Conservation (phyloP, 257 asterid genomes). For the Linderniella brevidens region DNA sequence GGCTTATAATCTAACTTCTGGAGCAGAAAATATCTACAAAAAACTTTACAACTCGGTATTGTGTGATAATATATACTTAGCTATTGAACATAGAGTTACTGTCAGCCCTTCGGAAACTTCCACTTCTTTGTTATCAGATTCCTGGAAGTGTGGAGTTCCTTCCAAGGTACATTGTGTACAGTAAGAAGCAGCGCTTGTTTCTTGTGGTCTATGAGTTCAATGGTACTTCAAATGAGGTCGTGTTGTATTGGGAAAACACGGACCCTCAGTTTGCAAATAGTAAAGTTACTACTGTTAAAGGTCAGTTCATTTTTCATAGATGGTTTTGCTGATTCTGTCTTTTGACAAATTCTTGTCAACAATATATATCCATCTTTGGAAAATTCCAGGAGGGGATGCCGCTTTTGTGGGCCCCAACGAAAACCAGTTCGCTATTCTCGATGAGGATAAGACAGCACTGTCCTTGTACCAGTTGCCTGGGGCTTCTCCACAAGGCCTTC, state of each 20-base stretch:
- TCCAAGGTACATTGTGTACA: conserved; percentile 51
- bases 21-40: conserved; percentile 74
- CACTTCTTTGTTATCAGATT: conserved; percentile 36
- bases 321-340: conserved; percentile 9
- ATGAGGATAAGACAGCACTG: conserved; percentile 86
- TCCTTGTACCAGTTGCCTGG: conserved; percentile 67
- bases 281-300: conserved; percentile 72
- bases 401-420: conserved; percentile 85
- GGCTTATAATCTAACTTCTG: conserved; percentile 91
- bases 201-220: conserved; percentile 66
- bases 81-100: not conserved
- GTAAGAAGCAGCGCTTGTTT: conserved; percentile 84
- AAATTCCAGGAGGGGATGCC: conserved; percentile 71
- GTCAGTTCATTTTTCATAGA: conserved; percentile 22
- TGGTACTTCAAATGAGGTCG: conserved; percentile 69
- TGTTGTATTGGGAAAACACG: conserved; percentile 91
- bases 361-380: conserved; percentile 1
- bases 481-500: conserved; percentile 44
- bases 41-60: conserved; percentile 81
- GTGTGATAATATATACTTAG: conserved; percentile 4
- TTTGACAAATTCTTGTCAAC: not conserved
- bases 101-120: conserved; percentile 7
- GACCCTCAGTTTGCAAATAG: conserved; percentile 67
- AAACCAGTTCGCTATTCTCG: conserved; percentile 79
- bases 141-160: conserved; percentile 86